Base-by-base conservation (phyloP, 352 stramenopile species). In the Phytophthora citrophthora region DNA sequence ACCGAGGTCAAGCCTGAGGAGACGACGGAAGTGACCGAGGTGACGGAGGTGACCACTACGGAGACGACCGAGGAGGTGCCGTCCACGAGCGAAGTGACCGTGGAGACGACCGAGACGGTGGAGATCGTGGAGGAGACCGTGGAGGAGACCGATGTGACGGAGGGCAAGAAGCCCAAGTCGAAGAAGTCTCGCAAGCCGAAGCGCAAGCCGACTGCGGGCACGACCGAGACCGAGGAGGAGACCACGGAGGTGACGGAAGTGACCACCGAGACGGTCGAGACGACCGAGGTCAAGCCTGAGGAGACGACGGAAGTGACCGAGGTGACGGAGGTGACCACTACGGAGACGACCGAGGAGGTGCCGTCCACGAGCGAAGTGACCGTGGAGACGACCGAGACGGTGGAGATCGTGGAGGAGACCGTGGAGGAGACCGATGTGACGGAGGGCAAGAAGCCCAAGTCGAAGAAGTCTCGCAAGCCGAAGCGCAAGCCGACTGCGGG, bases 171-270 rank as follows among this genome's bases (percentile, higher is more conserved):
- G 54, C 20, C 39, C 16, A 44, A 41, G 57, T 53, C n/a, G 16
- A 53, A 41, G 46, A 55, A 18, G 31, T 3, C n/a, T 27, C 46
- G 46, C 18, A 55, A 55, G 50, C 18, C 49, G 38, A 58, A 47
- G 36, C 24, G 23, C 34, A 31, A 56, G 18, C 36, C 49, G 49
- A 47, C 41, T 16, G 15, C n/a, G 3, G 16, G 20, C 36, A 53
- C 58, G 49, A 67, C 47, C 40, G 32, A 29, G 49, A 67, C 47
- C 40, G 32, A 29, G 31, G 44, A 53, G 15, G 61, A 69, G 52
- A 62, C 51, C 24, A 61, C 45, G 6, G 41, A 31, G 29, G 27
- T 16, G 48, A 53, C 48, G 34, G 18, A 31, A 9, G 46, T 41
- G 46, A 53, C 46, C 41, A 27, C 20, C 39, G 51, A 59, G 51